Conservation (phyloP, 73 alveolate species). For the Paramecium octaurelia region DNA sequence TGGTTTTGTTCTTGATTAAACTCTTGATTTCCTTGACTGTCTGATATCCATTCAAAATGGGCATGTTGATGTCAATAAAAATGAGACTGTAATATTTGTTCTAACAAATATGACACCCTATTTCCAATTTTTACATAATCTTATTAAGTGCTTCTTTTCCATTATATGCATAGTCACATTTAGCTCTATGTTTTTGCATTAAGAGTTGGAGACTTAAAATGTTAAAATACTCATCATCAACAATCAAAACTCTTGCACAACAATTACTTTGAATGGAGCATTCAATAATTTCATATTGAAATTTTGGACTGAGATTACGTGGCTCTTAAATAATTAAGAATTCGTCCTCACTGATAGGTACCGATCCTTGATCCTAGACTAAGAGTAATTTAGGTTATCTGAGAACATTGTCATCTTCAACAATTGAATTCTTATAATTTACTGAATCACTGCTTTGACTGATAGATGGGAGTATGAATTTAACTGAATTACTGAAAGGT, state of each 20-base stretch:
- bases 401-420: not conserved
- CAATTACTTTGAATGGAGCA: constrained; percentile 2
- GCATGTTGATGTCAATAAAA: constrained; percentile 28
- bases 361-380: not conserved
- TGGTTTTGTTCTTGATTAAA: not conserved
- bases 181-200: not conserved
- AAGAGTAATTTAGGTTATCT: not conserved
- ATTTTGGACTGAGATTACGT: not conserved
- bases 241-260: constrained; percentile 7
- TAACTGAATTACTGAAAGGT: not conserved
- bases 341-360: not conserved
- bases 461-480: not conserved
- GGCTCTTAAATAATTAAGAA: not conserved
- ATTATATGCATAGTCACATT: constrained; percentile 43
- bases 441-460: not conserved
- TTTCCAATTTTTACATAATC: not conserved
- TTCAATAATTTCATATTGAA: not conserved
- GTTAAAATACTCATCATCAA: constrained; percentile 45
- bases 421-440: not conserved
- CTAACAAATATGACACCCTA: not conserved
- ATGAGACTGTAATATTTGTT: not conserved
- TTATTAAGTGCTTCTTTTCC: constrained; percentile 30
- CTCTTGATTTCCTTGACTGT: not conserved
- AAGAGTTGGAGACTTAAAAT: not conserved
- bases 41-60: not conserved